Conservation (phyloP, 306 rosid genomes). For the Quercus rubra region DNA sequence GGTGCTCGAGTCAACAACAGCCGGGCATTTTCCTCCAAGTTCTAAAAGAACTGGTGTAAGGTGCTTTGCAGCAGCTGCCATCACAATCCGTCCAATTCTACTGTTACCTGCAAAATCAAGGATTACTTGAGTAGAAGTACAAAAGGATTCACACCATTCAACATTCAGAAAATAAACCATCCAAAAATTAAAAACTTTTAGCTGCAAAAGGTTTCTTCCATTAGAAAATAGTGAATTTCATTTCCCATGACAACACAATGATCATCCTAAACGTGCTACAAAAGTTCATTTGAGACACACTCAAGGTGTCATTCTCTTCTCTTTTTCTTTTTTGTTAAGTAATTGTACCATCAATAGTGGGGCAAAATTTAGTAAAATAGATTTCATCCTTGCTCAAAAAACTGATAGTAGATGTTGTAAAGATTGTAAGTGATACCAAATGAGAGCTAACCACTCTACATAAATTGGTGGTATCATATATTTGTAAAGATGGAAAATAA, state of each 20-base stretch:
- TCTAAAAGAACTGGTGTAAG: slow-evolving; percentile 96
- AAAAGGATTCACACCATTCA: not conserved
- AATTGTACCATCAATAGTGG: too few species aligned
- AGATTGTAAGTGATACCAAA: too few species aligned
- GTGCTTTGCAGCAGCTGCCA: slow-evolving; percentile 97
- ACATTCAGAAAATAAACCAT: not conserved
- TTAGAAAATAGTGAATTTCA: not conserved
- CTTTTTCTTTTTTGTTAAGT: too few species aligned
- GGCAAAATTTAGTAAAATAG: too few species aligned
- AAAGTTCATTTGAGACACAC: not conserved
- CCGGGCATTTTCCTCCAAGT: slow-evolving; percentile 98
- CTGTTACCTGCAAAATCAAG: slow-evolving; percentile 57
- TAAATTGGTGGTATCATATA: too few species aligned
- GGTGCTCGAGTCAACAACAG: slow-evolving; percentile 69
- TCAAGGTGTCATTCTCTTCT: not conserved
- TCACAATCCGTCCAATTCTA: slow-evolving; percentile 79
- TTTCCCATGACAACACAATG: not conserved
- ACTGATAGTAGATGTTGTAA: too few species aligned
- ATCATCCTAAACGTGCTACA: not conserved
- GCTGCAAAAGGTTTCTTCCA: not conserved
- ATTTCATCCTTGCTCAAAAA: too few species aligned
- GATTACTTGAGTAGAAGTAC: not conserved
- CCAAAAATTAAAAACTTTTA: not conserved
- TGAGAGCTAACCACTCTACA: too few species aligned
- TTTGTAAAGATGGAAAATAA: too few species aligned